A percentile compares a stretch with the other conserved stretches of the same genome.
Evolutionary conservation across 768 basidiomycete genomes (phyloP).

Genomic region (Leccinum incarnatum): DNA sequence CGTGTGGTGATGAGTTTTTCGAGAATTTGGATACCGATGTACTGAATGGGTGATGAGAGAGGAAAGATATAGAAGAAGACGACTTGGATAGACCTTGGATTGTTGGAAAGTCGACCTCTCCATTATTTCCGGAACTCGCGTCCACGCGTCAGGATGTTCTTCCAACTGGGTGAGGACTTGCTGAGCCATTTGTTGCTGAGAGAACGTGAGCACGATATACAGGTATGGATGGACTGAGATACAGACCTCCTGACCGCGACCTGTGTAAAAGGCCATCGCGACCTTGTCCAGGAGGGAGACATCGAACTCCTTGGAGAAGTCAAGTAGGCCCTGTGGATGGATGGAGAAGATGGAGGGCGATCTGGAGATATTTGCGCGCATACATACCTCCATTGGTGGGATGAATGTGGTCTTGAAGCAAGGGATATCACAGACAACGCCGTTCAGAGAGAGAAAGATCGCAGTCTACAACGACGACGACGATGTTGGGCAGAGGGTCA

Average conservation of each 20-base stretch:
- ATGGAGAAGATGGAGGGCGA: slow-evolving; percentile 5
- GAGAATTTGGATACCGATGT: slow-evolving; percentile 94
- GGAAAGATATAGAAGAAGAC: neutral
- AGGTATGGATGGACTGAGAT: slow-evolving; percentile 1
- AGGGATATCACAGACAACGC: slow-evolving; percentile 1
- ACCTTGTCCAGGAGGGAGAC: slow-evolving; percentile 90
- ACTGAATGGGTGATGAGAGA: slow-evolving; percentile 47
- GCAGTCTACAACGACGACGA: slow-evolving; percentile 15
- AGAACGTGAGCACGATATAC: slow-evolving; percentile 8
- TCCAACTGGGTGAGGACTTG: slow-evolving; percentile 94
- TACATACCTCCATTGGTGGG: slow-evolving; percentile 39
- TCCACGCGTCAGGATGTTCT: slow-evolving; percentile 96
- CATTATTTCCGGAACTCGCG: slow-evolving; percentile 90
- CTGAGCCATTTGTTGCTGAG: slow-evolving; percentile 92
- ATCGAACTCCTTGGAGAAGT: slow-evolving; percentile 94
- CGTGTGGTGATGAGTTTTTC: slow-evolving; percentile 93
- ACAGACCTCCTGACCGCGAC: slow-evolving; percentile 77
- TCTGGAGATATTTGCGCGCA: neutral
- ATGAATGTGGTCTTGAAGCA: slow-evolving; percentile 9
- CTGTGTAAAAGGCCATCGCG: slow-evolving; percentile 87
- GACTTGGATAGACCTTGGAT: slow-evolving; percentile 57
- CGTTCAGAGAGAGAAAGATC: slow-evolving; percentile 11
- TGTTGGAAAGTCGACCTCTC: slow-evolving; percentile 83
- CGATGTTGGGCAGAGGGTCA: slow-evolving; percentile 36
- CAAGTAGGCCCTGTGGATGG: slow-evolving; percentile 69